A percentile compares a stretch with the other conserved stretches of the same genome.
Evolutionary conservation across 2,329 filamentous ascomycete genomes (phyloP).

Genomic region (Curvularia verruculosa): DNA sequence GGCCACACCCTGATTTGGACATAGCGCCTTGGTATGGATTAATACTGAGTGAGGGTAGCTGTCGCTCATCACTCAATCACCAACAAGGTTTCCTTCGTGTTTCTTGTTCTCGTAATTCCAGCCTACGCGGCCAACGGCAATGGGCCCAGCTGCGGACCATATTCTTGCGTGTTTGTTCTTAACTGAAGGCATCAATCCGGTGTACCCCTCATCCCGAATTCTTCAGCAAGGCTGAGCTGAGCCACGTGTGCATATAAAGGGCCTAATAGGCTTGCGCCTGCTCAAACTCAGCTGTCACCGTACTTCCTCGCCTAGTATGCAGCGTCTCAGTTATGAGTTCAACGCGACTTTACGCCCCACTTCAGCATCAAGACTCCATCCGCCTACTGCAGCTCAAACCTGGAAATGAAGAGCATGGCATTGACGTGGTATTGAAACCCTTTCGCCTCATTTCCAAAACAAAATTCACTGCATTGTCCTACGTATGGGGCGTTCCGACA

Average conservation of each 20-base stretch:
- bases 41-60: neutral
- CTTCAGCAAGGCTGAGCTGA: neutral
- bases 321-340: neutral
- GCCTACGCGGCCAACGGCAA: neutral
- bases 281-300: neutral
- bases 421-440: neutral
- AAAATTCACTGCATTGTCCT: neutral
- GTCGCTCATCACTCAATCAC: neutral
- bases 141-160: neutral
- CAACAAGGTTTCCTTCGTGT: neutral
- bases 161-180: neutral
- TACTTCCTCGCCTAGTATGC: neutral
- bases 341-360: neutral
- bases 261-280: neutral
- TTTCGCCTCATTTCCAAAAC: neutral
- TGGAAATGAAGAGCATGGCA: neutral
- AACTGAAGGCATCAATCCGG: neutral
- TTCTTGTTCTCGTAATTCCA: neutral
- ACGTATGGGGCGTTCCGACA: neutral
- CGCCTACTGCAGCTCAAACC: neutral
- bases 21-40: neutral
- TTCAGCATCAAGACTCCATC: neutral
- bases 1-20: no score
- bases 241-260: neutral
- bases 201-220: neutral